Percentiles rank a stretch among this genome's conserved stretches.
These are phyloP conservation scores for Hericium coralloides DNA, from an alignment of 768 basidiomycete species.

Conservation along the genomic window DNA sequence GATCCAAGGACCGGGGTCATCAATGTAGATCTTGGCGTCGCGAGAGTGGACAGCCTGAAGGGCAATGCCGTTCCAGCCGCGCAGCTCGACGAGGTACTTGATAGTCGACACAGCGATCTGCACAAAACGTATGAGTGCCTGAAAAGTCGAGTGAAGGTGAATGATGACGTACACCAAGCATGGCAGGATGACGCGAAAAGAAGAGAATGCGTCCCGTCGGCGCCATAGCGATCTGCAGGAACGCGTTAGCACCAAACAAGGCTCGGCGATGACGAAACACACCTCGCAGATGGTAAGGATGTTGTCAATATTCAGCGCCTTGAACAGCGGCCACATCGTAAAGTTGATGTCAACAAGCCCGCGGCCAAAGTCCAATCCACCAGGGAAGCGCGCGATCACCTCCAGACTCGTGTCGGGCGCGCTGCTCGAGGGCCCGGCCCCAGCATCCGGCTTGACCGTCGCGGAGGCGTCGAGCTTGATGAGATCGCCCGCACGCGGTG, in stretches of 20 bases:
- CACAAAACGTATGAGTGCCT: not conserved
- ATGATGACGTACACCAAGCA: slow-evolving; percentile 62
- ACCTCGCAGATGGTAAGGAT: slow-evolving; percentile 91
- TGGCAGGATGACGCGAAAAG: slow-evolving; percentile 81
- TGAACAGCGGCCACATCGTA: slow-evolving; percentile 95
- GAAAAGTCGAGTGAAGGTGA: not conserved
- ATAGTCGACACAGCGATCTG: slow-evolving; percentile 85
- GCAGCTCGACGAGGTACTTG: slow-evolving; percentile 85
- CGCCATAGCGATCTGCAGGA: slow-evolving; percentile 64
- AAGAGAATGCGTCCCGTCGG: slow-evolving; percentile 84
- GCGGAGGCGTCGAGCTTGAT: slow-evolving; percentile 76
- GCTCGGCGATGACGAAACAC: slow-evolving; percentile 2
- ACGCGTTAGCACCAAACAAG: not conserved
- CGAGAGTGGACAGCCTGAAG: slow-evolving; percentile 72
- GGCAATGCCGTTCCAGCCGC: slow-evolving; percentile 89
- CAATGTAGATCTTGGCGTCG: slow-evolving; percentile 88
- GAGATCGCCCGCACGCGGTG: slow-evolving; percentile 79
- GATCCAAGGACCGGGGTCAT: slow-evolving; percentile 97
- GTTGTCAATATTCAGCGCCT: slow-evolving; percentile 87
- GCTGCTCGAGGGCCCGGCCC: slow-evolving; percentile 21
- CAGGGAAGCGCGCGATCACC: slow-evolving; percentile 84
- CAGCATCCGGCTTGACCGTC: slow-evolving; percentile 42
- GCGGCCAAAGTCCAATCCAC: slow-evolving; percentile 87
- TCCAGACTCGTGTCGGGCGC: slow-evolving; percentile 49
- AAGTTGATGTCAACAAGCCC: slow-evolving; percentile 92